Evolutionary conservation across 805 yeast species (phyloP).

Genomic region (Wickerhamomyces chaumierensis): DNA sequence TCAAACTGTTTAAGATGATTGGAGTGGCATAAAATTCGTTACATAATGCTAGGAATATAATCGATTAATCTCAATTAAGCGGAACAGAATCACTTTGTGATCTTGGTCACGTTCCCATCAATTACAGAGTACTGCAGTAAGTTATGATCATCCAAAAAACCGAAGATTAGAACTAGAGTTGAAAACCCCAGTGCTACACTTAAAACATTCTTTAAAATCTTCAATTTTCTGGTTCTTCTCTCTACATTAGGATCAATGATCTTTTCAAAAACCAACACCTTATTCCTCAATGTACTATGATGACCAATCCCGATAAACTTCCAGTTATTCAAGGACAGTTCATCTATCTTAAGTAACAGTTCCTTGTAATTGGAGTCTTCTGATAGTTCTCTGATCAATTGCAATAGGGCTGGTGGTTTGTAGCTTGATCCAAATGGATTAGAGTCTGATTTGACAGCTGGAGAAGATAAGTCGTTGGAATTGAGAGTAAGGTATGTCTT

Average conservation of each 20-base stretch:
- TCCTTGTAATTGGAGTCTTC: not conserved
- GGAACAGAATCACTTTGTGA: not conserved
- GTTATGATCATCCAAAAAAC: not conserved
- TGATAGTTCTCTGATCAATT: conserved; percentile 22
- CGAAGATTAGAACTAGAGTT: not conserved
- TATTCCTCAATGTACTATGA: conserved; percentile 17
- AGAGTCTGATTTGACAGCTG: conserved; percentile 3
- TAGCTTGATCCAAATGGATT: conserved; percentile 30
- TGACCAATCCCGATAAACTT: conserved; percentile 40
- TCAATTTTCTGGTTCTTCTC: not conserved
- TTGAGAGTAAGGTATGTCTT: not conserved
- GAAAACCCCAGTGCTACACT: not conserved
- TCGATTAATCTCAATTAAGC: no score
- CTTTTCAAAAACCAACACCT: conserved; percentile 30
- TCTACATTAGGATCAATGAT: conserved; percentile 5
- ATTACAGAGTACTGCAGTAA: not conserved
- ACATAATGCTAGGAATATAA: no score
- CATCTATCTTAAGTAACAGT: conserved; percentile 19
- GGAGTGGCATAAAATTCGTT: no score
- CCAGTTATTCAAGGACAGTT: conserved; percentile 28
- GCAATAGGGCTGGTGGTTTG: conserved; percentile 29
- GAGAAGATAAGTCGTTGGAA: not conserved
- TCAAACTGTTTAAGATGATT: no score
- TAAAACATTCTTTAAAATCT: no score
- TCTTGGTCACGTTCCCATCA: conserved; percentile 1